These are phyloP conservation scores for Epichloe typhina DNA, from an alignment of 2,329 filamentous ascomycete species.

Conservation along the genomic window DNA sequence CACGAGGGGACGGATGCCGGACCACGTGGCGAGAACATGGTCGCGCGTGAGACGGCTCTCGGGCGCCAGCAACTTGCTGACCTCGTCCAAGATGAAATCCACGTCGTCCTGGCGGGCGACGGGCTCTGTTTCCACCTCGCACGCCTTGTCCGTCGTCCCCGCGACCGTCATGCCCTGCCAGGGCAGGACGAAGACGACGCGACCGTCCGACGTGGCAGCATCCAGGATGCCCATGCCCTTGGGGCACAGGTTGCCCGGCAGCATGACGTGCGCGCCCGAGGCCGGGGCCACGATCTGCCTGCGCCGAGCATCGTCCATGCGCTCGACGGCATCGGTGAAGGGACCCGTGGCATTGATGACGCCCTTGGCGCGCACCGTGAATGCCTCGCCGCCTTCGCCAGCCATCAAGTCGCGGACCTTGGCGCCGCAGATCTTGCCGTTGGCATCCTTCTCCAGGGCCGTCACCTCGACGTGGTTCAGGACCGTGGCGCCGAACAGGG, in stretches of 20 bases:
- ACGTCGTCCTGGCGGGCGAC: slow-evolving; percentile 66
- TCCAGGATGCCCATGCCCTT: slow-evolving; percentile 74
- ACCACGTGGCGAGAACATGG: slow-evolving; percentile 73
- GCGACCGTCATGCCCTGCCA: slow-evolving; percentile 83
- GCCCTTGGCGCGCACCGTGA: slow-evolving; percentile 64
- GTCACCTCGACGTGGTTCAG: slow-evolving; percentile 76
- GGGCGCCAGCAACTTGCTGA: slow-evolving; percentile 61
- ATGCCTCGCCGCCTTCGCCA: slow-evolving; percentile 38
- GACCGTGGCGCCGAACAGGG: slow-evolving; percentile 66
- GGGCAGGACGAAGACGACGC: slow-evolving; percentile 76
- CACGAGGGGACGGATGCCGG: slow-evolving; percentile 66
- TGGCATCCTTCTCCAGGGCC: slow-evolving; percentile 54
- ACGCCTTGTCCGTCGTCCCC: slow-evolving; percentile 67
- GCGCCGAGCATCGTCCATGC: slow-evolving; percentile 60
- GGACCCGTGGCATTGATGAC: slow-evolving; percentile 77
- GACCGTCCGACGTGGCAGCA: slow-evolving; percentile 68
- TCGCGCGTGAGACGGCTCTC: slow-evolving; percentile 62
- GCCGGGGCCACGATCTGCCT: slow-evolving; percentile 67
- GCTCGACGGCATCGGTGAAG: slow-evolving; percentile 67
- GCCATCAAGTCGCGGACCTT: slow-evolving; percentile 43
- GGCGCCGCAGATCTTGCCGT: slow-evolving; percentile 57
- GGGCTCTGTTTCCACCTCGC: slow-evolving; percentile 53
- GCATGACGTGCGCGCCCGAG: slow-evolving; percentile 71
- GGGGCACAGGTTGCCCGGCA: slow-evolving; percentile 67
- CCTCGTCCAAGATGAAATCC: slow-evolving; percentile 68